These are phyloP conservation scores for Albugo laibachii DNA, from an alignment of 352 stramenopile species.

Conservation along the genomic window DNA sequence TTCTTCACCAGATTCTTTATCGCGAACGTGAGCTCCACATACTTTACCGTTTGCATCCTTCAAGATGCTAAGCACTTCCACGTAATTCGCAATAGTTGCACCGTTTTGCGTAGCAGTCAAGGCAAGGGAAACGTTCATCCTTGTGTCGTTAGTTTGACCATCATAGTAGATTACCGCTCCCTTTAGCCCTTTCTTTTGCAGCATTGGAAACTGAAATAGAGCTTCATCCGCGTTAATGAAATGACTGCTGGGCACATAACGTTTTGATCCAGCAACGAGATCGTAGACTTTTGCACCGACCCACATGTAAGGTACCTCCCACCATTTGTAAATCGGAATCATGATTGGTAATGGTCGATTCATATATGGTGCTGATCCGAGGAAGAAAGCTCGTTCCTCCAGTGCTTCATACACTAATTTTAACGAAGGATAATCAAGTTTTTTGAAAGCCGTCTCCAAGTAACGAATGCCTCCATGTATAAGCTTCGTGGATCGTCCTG, in stretches of 20 bases:
- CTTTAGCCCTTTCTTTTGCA: constrained; percentile 82
- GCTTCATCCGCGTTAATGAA: constrained; percentile 85
- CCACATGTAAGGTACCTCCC: constrained; percentile 90
- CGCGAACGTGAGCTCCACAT: constrained; percentile 71
- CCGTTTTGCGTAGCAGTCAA: constrained; percentile 88
- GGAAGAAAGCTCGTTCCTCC: constrained; percentile 84
- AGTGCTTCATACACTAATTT: constrained; percentile 86
- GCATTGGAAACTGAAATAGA: constrained; percentile 88
- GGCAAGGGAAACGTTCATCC: constrained; percentile 87
- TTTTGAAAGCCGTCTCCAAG: constrained; percentile 88
- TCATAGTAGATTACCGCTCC: constrained; percentile 84
- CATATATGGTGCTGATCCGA: constrained; percentile 87
- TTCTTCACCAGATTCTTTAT: constrained; percentile 75
- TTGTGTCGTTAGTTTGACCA: constrained; percentile 88
- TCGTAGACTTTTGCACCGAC: constrained; percentile 86
- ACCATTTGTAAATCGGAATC: constrained; percentile 92
- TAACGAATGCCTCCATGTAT: constrained; percentile 92
- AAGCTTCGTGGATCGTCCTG: constrained; percentile 86
- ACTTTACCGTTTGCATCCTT: constrained; percentile 79
- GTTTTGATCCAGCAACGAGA: constrained; percentile 74
- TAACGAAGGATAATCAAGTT: constrained; percentile 77
- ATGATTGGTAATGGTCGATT: constrained; percentile 89
- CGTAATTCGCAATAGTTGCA: constrained; percentile 83
- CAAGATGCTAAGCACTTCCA: constrained; percentile 68
- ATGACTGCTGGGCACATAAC: constrained; percentile 75